Evolutionary conservation across 257 asterid genomes (phyloP).

Genomic region (Solanum sejunctum): DNA sequence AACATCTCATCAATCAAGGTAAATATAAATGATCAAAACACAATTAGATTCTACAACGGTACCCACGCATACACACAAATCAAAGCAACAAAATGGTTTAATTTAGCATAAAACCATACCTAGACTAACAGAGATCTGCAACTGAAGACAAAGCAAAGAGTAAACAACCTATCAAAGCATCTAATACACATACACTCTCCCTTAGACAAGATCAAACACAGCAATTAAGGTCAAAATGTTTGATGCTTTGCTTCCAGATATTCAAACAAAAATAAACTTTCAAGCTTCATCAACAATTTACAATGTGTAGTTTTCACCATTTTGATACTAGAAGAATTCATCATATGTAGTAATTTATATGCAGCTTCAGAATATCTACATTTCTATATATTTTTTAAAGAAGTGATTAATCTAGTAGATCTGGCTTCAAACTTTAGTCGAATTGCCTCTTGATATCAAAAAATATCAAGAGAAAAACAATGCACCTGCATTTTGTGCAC

Average conservation of each 20-base stretch:
- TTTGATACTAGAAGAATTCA: background rate
- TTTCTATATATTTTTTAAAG: background rate
- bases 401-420: background rate
- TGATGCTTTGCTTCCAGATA: background rate
- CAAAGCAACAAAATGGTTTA: background rate
- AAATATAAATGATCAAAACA: background rate
- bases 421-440: background rate
- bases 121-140: background rate
- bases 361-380: background rate
- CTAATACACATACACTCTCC: background rate
- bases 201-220: background rate
- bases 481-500: background rate
- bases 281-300: background rate
- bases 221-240: background rate
- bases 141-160: background rate
- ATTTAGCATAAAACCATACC: background rate
- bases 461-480: background rate
- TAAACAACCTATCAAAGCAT: background rate
- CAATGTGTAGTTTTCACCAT: background rate
- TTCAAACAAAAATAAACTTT: background rate
- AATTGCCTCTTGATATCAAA: background rate
- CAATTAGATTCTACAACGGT: background rate
- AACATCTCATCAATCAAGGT: background rate
- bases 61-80: background rate
- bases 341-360: background rate